Conservation (phyloP, 805 yeast species). For the Myxozyma kluyveri region DNA sequence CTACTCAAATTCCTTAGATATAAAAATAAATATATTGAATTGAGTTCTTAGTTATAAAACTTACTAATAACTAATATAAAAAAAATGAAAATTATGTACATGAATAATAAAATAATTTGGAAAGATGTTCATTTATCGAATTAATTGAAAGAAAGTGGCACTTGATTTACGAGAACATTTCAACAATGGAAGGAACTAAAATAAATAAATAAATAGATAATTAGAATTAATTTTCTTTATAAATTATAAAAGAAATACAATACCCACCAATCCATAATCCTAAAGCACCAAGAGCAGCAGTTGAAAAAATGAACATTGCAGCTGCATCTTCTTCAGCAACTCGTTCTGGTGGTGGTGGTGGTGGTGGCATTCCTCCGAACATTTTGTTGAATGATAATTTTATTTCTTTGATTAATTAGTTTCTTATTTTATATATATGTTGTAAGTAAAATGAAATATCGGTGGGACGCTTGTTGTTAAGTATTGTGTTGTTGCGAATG, state of each 20-base stretch:
- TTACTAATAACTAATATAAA: neutral
- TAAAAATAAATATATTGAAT: neutral
- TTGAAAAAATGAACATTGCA: conserved; percentile 35
- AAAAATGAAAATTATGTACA: neutral
- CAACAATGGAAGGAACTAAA: conserved; percentile 21
- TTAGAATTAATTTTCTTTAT: neutral
- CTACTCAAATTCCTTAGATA: too few species aligned
- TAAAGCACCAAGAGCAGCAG: conserved; percentile 38
- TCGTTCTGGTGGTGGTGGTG: conserved; percentile 42
- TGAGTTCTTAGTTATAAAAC: neutral
- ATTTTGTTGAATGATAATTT: too few species aligned
- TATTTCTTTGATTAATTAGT: too few species aligned
- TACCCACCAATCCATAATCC: conserved; percentile 42
- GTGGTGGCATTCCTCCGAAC: conserved; percentile 42
- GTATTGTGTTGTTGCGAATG: too few species aligned
- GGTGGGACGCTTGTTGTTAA: too few species aligned
- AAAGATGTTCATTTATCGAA: neutral
- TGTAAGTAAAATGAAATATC: too few species aligned
- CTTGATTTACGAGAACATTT: conserved; percentile 9
- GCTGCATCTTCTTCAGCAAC: conserved; percentile 36
- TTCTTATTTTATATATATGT: too few species aligned
- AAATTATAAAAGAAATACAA: conserved; percentile 10
- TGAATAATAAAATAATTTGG: neutral
- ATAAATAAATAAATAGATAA: too few species aligned
- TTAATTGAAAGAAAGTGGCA: neutral